Evolutionary conservation across 192 early-diverging fungal genomes (phyloP).

Genomic region (Coemansia sp.): DNA sequence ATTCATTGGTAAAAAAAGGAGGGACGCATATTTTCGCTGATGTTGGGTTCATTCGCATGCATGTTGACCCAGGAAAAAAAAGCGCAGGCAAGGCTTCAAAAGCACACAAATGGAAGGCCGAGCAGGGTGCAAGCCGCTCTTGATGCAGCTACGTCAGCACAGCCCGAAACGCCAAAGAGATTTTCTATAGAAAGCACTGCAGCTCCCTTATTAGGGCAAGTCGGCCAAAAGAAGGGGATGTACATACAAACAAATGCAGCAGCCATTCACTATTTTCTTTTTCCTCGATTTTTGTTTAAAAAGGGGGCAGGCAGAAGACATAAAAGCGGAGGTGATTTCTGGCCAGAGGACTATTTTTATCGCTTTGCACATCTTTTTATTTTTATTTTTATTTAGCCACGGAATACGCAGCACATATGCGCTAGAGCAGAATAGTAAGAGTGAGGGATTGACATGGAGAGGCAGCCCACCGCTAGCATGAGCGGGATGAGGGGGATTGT

Average conservation of each 20-base stretch:
- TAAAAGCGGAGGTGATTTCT: neutral
- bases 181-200: neutral
- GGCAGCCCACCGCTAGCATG: neutral
- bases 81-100: neutral
- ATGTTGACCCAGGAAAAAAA: slow-evolving; percentile 5
- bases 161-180: neutral
- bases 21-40: neutral
- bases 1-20: neutral
- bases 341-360: slow-evolving; percentile 4
- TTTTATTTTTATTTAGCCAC: neutral
- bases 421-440: neutral
- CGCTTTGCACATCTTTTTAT: slow-evolving; percentile 3
- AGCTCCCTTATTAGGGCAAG: neutral
- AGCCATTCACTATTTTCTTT: neutral
- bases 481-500: slow-evolving; percentile 4
- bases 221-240: neutral
- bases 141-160: neutral
- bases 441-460: neutral
- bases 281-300: no score
- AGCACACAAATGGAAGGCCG: neutral
- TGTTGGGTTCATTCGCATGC: slow-evolving; percentile 9
- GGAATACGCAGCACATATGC: no score
- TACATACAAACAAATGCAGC: slow-evolving; percentile 7
- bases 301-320: neutral
- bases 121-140: neutral